Percentiles rank a stretch among this genome's conserved stretches.
These are phyloP conservation scores for Russula abietina DNA, from an alignment of 768 basidiomycete genomes.

Conservation along the genomic window DNA sequence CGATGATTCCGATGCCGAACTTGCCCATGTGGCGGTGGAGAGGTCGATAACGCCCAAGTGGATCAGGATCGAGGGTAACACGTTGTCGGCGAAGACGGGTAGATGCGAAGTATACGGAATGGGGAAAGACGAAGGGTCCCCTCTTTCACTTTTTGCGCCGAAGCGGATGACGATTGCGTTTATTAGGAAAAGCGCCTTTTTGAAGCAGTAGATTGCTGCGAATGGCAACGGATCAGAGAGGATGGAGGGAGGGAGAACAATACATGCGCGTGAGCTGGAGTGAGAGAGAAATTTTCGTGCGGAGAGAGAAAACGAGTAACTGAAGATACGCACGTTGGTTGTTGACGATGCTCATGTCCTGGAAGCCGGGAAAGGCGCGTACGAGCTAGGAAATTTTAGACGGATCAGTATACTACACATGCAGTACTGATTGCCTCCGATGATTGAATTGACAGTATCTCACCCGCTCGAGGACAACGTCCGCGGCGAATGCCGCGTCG, in stretches of 20 bases:
- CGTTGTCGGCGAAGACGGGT: constrained; percentile 76
- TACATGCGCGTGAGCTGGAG: background rate
- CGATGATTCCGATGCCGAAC: background rate
- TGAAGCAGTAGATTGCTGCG: constrained; percentile 80
- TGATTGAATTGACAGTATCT: constrained; percentile 24
- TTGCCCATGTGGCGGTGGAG: constrained; percentile 31
- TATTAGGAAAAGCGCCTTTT: constrained; percentile 81
- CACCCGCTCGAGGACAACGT: constrained; percentile 60
- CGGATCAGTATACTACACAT: constrained; percentile 18
- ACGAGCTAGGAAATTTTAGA: constrained; percentile 49
- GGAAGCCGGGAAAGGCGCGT: constrained; percentile 72
- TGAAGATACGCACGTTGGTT: constrained; percentile 50
- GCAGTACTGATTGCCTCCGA: background rate
- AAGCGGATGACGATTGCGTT: constrained; percentile 66
- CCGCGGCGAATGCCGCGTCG: constrained; percentile 38
- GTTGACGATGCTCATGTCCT: constrained; percentile 65
- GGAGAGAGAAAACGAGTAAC: background rate
- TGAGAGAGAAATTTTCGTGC: constrained; percentile 1
- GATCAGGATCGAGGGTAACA: constrained; percentile 74
- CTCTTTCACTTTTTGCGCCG: constrained; percentile 34
- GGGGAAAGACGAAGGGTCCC: constrained; percentile 47
- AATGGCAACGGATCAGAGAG: background rate
- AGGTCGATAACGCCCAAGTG: constrained; percentile 72
- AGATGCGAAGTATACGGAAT: constrained; percentile 52
- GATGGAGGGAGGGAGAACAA: background rate